A percentile compares a stretch with the other conserved stretches of the same genome.
phyloP scores from a whole-genome alignment of 2,329 filamentous ascomycete species.

The Beauveria caledonica region DNA sequence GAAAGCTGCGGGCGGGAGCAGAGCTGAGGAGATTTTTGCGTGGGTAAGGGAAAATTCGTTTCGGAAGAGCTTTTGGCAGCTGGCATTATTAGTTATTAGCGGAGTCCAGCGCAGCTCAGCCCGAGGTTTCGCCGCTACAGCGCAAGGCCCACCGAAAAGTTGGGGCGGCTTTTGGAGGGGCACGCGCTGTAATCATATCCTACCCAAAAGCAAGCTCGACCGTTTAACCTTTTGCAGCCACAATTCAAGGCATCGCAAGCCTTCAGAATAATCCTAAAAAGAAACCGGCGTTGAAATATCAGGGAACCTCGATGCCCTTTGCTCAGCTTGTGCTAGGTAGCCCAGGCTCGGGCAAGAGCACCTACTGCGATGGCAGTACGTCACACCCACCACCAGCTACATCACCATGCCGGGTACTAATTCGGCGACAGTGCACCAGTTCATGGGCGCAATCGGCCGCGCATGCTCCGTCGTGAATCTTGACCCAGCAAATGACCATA shows the following conservation, averaged over 20 bases:
- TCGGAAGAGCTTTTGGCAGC: neutral
- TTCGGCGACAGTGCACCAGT: constrained; percentile 69
- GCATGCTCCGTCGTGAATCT: constrained; percentile 95
- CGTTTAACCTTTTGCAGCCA: neutral
- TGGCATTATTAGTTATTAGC: neutral
- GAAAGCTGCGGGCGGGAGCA: neutral
- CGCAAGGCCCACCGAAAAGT: constrained; percentile 9
- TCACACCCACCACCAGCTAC: neutral
- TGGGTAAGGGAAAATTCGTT: constrained; percentile 10
- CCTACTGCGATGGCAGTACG: constrained; percentile 91
- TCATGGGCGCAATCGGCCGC: constrained; percentile 88
- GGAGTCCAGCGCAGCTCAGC: neutral
- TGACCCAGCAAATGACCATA: constrained; percentile 92
- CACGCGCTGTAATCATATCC: neutral
- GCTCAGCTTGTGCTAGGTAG: constrained; percentile 85
- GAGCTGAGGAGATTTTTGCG: constrained; percentile 10
- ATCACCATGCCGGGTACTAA: neutral
- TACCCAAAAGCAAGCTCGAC: neutral
- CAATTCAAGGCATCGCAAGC: neutral
- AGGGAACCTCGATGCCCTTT: constrained; percentile 42
- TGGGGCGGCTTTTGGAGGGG: constrained; percentile 3
- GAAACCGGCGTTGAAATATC: neutral
- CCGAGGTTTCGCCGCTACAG: constrained; percentile 12
- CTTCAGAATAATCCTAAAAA: neutral
- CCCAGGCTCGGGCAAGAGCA: constrained; percentile 91